Percentiles rank a stretch among this genome's conserved stretches.
Conservation (phyloP, 2,329 filamentous ascomycete species). For the Sordariomycetes sp. region DNA sequence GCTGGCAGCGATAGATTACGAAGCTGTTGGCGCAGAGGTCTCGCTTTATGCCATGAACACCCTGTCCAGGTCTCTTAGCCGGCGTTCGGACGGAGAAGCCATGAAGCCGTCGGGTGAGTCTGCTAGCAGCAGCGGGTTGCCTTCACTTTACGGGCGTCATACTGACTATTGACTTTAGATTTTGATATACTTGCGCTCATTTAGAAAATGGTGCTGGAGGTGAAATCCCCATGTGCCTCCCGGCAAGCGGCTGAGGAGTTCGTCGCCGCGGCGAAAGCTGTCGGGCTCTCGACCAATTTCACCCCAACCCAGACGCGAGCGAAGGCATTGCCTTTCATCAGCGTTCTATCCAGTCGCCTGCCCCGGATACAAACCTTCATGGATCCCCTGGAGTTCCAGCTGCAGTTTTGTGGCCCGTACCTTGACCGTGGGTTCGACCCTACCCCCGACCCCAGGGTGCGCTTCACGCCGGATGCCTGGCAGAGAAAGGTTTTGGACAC, state of each 20-base stretch:
- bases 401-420: slow-evolving; percentile 60
- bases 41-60: slow-evolving; percentile 21
- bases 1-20: slow-evolving; percentile 22
- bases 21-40: slow-evolving; percentile 18
- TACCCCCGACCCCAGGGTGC: slow-evolving; percentile 53
- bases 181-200: slow-evolving; percentile 4
- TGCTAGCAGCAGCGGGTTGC: background rate
- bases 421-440: slow-evolving; percentile 67
- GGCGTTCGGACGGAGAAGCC: background rate
- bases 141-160: background rate
- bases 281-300: slow-evolving; percentile 5
- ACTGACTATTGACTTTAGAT: background rate
- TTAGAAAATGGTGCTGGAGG: slow-evolving; percentile 8
- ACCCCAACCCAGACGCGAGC: background rate
- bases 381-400: slow-evolving; percentile 44
- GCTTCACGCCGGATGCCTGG: slow-evolving; percentile 67
- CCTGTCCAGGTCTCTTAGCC: slow-evolving; percentile 9
- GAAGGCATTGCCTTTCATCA: background rate
- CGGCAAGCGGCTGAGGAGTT: slow-evolving; percentile 6
- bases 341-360: background rate
- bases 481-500: slow-evolving; percentile 63
- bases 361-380: background rate
- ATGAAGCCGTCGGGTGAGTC: background rate
- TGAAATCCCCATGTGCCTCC: slow-evolving; percentile 7
- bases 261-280: slow-evolving; percentile 4